Evolutionary conservation across 2,329 filamentous ascomycete species (phyloP).

Genomic region (Dothideomycetes sp.): DNA sequence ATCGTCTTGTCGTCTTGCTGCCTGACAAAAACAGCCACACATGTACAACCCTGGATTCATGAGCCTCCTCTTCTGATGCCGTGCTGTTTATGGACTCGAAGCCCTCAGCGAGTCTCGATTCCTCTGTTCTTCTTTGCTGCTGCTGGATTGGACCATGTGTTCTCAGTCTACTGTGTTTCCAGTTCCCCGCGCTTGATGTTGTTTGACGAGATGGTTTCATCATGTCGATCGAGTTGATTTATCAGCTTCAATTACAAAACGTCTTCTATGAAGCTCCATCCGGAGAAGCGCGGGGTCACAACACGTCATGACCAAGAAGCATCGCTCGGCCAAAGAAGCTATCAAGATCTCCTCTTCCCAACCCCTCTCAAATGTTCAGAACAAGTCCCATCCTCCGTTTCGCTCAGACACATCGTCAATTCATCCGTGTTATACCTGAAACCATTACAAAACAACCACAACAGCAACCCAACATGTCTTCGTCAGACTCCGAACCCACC

Average conservation of each 20-base stretch:
- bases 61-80: too few relatives aligned
- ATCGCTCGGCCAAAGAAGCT: background rate
- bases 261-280: background rate
- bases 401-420: constrained; percentile 6
- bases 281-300: constrained; percentile 6
- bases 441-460: constrained; percentile 3
- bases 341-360: background rate
- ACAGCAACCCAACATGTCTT: constrained; percentile 10
- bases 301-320: background rate
- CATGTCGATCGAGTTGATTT: too few relatives aligned
- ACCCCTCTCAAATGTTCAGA: constrained; percentile 4
- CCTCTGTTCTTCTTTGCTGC: too few relatives aligned
- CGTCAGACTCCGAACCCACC: constrained; percentile 30
- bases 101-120: too few relatives aligned
- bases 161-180: too few relatives aligned
- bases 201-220: too few relatives aligned
- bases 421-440: constrained; percentile 9
- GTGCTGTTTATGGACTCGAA: too few relatives aligned
- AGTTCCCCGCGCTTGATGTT: too few relatives aligned
- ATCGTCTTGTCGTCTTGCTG: too few relatives aligned
- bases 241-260: background rate
- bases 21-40: too few relatives aligned
- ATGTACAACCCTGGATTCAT: too few relatives aligned
- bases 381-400: constrained; percentile 10
- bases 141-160: too few relatives aligned